Evolutionary conservation across 805 yeast genomes (phyloP), one percentile per base, ranked within the genome.

Genomic region (Candida nemodendra): DNA sequence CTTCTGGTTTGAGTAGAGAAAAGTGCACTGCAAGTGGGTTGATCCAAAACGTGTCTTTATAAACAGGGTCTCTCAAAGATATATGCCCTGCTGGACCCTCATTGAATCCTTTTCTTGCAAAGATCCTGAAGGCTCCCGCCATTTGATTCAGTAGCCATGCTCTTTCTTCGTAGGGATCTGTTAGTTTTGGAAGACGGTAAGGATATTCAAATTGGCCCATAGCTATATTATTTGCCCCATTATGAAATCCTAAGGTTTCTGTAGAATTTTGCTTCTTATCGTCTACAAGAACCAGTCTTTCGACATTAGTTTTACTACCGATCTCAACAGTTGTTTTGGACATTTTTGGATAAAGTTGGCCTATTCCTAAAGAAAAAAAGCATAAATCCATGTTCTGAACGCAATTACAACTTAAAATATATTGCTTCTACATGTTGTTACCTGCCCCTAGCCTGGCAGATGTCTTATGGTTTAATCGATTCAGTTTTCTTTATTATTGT

Each of bases 61-160:
- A 78, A 31, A 82, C 76, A 2, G 95, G 95, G 54, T 86, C 95
- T 47, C 91, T 72, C 5, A 86, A 72, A 9, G 91, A 81, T 41
- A 86, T 85, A 56, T 86, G 95, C 16, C 95, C 95, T 0, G 95
- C 89, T 13, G 78, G 62, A n/a, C 95, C 95, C 56, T 84, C 87
- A 14, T 78, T 67, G 58, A 66, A 85, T n/a, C 84, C 86, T 48
- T 74, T 76, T 54, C 93, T 71, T 11, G 84, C 87, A 58, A 86
- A 84, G 2, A 81, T 74, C 44, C 95, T 71, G 65, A 85, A 85
- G 1, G 90, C 89, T 22, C 80, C 91, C 2, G 95, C 95, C 80
- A 81, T 76, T 50, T 85, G 93, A 53, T 83, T 74, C 33, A 71
- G 54, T 36, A 74, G 58, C 75, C 76, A 76, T 49, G 68, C 61